A percentile compares a stretch with the other conserved stretches of the same genome.
phyloP scores from a whole-genome alignment of 345 rosid genomes.

The Aegle marmelos region DNA sequence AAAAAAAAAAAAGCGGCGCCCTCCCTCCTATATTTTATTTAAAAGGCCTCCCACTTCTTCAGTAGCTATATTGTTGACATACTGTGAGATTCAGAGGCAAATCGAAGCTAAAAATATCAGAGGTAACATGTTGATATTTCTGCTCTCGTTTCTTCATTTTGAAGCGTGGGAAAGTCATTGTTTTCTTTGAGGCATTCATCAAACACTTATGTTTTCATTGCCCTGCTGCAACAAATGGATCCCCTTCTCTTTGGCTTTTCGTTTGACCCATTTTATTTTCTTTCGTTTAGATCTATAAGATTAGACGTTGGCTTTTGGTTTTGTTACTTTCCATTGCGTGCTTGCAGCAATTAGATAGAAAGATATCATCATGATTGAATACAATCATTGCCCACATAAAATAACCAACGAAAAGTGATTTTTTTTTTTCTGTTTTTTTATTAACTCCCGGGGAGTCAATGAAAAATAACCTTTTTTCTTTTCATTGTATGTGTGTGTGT shows the following conservation, averaged over 20 bases:
- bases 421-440: not conserved
- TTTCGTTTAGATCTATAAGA: not conserved
- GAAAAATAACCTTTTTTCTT: not conserved
- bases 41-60: no score
- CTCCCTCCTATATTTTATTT: no score
- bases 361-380: not conserved
- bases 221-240: not conserved
- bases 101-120: no score
- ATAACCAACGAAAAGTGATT: not conserved
- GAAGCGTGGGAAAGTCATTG: not conserved
- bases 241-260: not conserved
- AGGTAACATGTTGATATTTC: no score
- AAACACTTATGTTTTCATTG: not conserved
- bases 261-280: not conserved
- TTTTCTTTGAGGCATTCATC: not conserved
- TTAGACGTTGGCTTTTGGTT: not conserved
- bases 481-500: not conserved
- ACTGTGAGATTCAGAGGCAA: not conserved
- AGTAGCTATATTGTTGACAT: no score
- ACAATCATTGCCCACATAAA: not conserved
- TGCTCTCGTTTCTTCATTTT: not conserved
- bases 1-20: no score
- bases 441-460: not conserved
- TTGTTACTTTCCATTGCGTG: not conserved
- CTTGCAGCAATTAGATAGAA: not conserved